Evolutionary conservation across 768 basidiomycete genomes (phyloP), one percentile per base, ranked within the genome.

Genomic region (Xanthoconium stramineum): DNA sequence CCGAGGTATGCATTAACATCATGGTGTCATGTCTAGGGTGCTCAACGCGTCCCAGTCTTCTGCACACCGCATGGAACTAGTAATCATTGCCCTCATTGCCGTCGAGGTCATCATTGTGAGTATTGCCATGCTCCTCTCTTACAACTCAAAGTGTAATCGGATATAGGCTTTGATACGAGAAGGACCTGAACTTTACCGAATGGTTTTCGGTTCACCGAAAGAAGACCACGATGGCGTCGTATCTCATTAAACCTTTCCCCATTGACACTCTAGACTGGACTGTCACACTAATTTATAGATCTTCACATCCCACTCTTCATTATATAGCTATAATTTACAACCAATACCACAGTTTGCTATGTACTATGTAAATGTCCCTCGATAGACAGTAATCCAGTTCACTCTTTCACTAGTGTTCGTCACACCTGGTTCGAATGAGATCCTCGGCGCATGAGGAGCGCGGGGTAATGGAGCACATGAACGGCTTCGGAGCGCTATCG

Each of bases 31-130:
- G n/a, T 20, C 6, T 29, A 36, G 37, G 8, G 19, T 42, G 17
- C 49, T 58, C 20, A 55, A 30, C 17, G 11, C 48, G 47, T 58
- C 11, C n/a, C 63, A 96, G 91, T 91, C 92, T 4, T 91, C 90
- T 6, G 83, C 81, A 3, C 92, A 97, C 65, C 85, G 89, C 3
- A 94, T 98, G 89, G 96, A 98, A 73, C 77, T 96, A 6, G 89
- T 98, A 59, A 98, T 98, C 68, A 98, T 98, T 61, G 80, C 83
- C 2, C 86, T 98, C 47, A 97, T 98, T 65, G 91, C 94, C 0
- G 92, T 97, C 12, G 94, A 96, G 71, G 93, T 94, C n/a, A 78
- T 93, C 63, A 89, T 97, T 48, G 94, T 94, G 65, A 68, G 85
- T 75, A 35, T 30, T 44, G 8, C 19, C 17, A 36, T 1, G 5